Evolutionary conservation across 2,329 filamentous ascomycete species (phyloP), one percentile per base, ranked within the genome.

Genomic region (Penicillium frequentans): DNA sequence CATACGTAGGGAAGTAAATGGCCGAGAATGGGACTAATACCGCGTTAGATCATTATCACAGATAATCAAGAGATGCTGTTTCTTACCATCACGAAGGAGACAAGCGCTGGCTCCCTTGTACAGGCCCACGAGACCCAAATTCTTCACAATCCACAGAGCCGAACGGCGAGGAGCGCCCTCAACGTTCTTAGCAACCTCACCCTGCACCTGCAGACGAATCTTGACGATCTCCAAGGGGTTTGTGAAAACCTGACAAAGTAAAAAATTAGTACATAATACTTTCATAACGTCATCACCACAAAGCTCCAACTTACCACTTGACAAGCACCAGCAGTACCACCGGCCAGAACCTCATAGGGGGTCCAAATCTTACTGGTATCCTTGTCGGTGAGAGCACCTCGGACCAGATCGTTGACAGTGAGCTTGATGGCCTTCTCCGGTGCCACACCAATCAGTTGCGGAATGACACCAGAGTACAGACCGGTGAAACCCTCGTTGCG

Each of bases 401-500:
- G 88, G 23, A 96, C 91, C 54, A 99, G 78, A 72, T 99, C 95
- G 77, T 99, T 99, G 70, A 99, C 93, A 0, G 95, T 99, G 62
- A 99, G 86, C 81, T 99, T 99, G 80, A 99, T 99, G 66, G 95
- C 95, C 82, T 99, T 99, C 76, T 99, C 95, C 2, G 95, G 95
- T n/a, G 95, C 95, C 46, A 99, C 95, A 75, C 95, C 95, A 61
- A 99, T 91, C 46, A 99, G 84, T 81, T 99, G 95, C 11, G 95
- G 95, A 52, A 97, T 76, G 21, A 99, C 91, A 72, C 95, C 95
- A 49, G 93, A 96, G 80, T 99, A 99, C 49, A 99, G 78, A 23
- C 95, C 95, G 39, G 82, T 83, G 75, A 96, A 84, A 55, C 95
- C 95, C 77, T 99, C 95, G 70, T 98, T 97, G 61, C 87, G 86